Base-by-base conservation (phyloP, 805 yeast genomes). In the Zygotorulaspora florentina region DNA sequence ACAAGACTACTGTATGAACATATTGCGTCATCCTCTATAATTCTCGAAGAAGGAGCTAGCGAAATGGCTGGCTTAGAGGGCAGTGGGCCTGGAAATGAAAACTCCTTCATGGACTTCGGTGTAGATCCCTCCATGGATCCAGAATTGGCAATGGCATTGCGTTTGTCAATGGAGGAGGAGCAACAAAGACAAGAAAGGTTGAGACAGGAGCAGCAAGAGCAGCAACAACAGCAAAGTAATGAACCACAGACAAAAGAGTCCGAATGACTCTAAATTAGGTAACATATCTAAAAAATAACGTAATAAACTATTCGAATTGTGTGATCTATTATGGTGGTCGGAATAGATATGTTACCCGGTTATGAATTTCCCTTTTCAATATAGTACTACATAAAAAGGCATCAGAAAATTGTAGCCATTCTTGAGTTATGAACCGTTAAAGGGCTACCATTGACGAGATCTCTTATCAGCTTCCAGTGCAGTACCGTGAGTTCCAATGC, bases 131-230 rank as follows among this genome's bases (percentile, higher is more conserved):
- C 82, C 54, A 85, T 88, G 81, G 99, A 93, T 59, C 98, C 98
- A 27, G 99, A 93, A 68, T 78, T 93, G 62, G 99, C 98, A 0
- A 75, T 93, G 74, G 99, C 98, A 1, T 77, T 93, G 59, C 81
- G 98, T 63, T 74, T 93, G 66, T 91, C 98, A 0, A 74, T 93
- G 59, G 98, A 93, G 62, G 99, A 93, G 62, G 98, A 91, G 64
- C 86, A 84, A 58, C 83, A 87, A 42, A 81, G 98, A 70, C 96
- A 88, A 62, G 96, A 87, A 54, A 77, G 90, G 62, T 82, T 80
- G 55, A 74, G 79, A 27, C 66, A 62, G 41, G 52, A 58, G 29
- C 39, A 48, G 41, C 40, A 47, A 23, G 46, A 48, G 33, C 39
- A 39, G 33, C 33, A 34, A 26, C 46, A 41, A 28, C 26, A 37